A percentile compares a stretch with the other conserved stretches of the same genome.
Conservation (phyloP, 139 green algal species). For the Raphidocelis subcapitata region DNA sequence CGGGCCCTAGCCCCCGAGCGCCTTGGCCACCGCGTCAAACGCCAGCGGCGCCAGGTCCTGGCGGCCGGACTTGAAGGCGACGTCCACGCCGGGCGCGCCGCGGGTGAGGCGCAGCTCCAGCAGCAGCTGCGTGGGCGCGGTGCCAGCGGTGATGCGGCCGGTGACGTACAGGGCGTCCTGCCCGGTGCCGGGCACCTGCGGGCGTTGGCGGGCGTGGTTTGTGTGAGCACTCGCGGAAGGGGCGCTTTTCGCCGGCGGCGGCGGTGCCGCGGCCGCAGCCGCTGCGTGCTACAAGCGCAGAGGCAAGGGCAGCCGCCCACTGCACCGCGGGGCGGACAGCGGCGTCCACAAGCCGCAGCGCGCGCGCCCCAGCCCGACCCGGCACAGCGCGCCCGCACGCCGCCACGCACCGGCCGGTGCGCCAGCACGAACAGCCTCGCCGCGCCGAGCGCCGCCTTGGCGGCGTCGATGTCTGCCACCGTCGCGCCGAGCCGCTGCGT, state of each 20-base stretch:
- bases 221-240: no score
- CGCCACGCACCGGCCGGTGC: constrained; percentile 53
- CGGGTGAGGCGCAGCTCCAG: constrained; percentile 50
- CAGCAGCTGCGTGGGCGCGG: constrained; percentile 39
- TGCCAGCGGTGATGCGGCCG: constrained; percentile 31
- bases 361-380: no score
- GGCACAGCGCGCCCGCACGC: no score
- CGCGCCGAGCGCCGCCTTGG: constrained; percentile 49
- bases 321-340: no score
- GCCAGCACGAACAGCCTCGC: constrained; percentile 69
- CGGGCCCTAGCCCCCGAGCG: background rate
- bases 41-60: constrained; percentile 41
- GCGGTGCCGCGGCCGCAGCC: no score
- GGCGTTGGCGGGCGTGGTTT: background rate
- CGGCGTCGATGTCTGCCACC: constrained; percentile 43
- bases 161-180: constrained; percentile 70
- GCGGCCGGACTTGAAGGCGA: constrained; percentile 51
- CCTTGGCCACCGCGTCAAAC: constrained; percentile 42
- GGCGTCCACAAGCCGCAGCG: no score
- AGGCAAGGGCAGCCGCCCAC: no score
- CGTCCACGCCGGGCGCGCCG: constrained; percentile 45
- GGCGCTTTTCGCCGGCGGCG: no score
- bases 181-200: constrained; percentile 48
- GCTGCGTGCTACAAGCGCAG: no score
- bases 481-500: constrained; percentile 29